phyloP scores from a whole-genome alignment of 2,329 filamentous ascomycete species.

The Biscogniauxia sp. region DNA sequence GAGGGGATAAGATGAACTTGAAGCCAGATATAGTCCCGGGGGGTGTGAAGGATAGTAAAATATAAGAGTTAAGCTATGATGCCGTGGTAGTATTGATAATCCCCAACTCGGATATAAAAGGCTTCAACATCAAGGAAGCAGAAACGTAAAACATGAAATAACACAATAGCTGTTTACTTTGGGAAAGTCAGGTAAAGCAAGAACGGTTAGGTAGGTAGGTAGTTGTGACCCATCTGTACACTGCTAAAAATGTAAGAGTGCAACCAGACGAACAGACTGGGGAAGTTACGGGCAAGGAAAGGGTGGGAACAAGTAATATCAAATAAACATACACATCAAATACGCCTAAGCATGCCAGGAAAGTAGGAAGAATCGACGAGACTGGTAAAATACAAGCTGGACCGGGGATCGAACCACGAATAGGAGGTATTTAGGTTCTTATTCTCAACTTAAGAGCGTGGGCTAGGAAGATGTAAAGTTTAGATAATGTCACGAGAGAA shows the following conservation, averaged over 20 bases:
- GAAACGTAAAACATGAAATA: not conserved
- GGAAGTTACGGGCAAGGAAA: constrained; percentile 16
- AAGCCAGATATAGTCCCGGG: not conserved
- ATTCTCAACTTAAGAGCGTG: constrained; percentile 8
- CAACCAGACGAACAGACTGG: constrained; percentile 12
- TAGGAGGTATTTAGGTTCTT: constrained; percentile 14
- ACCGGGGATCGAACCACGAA: not conserved
- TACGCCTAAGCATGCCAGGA: too few relatives aligned
- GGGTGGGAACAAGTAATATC: not conserved
- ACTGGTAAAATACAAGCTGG: constrained; percentile 3
- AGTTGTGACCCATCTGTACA: not conserved
- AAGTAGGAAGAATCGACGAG: too few relatives aligned
- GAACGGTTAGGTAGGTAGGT: not conserved
- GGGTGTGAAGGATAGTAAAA: not conserved
- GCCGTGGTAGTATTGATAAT: not conserved
- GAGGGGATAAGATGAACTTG: not conserved
- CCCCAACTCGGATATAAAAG: not conserved
- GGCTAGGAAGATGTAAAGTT: not conserved
- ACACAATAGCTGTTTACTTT: not conserved
- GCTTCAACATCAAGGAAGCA: not conserved
- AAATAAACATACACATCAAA: not conserved
- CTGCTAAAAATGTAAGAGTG: constrained; percentile 7
- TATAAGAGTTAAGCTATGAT: not conserved
- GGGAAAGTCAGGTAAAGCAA: not conserved
- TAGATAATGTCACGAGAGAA: not conserved